Evolutionary conservation across 2,329 filamentous ascomycete genomes (phyloP).

Genomic region (Colletotrichum sp.): DNA sequence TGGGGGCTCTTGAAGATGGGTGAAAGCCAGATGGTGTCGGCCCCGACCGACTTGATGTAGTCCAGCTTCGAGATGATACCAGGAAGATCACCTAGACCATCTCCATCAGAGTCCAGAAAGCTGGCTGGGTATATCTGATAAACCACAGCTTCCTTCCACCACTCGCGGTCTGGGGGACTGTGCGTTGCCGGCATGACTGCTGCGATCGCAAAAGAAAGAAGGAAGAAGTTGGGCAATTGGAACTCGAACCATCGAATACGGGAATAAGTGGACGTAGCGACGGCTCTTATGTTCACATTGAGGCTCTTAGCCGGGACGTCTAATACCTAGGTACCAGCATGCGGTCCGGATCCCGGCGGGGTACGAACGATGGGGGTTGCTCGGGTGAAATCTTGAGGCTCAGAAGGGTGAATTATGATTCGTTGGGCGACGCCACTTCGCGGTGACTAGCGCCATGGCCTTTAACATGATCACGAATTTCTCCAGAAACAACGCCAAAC

Average conservation of each 20-base stretch:
- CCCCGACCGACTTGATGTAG: slow-evolving; percentile 28
- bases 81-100: slow-evolving; percentile 26
- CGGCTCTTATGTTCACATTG: neutral
- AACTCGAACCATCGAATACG: neutral
- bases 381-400: neutral
- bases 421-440: neutral
- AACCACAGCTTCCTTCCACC: slow-evolving; percentile 60
- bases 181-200: neutral
- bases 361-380: neutral
- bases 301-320: neutral
- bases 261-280: neutral
- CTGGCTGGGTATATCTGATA: slow-evolving; percentile 60
- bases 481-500: neutral
- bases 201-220: neutral
- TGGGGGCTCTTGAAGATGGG: slow-evolving; percentile 46
- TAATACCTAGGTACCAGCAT: neutral
- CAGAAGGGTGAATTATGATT: slow-evolving; percentile 12
- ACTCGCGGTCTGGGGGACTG: slow-evolving; percentile 25
- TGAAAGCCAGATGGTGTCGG: slow-evolving; percentile 26
- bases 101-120: slow-evolving; percentile 25
- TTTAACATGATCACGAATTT: neutral
- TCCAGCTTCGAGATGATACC: slow-evolving; percentile 30
- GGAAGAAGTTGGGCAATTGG: neutral
- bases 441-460: neutral
- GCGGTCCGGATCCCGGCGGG: neutral